Percentiles rank a stretch among this genome's conserved stretches.
These are phyloP conservation scores for Neurospora terricola DNA, from an alignment of 495 filamentous ascomycete genomes.

Conservation along the genomic window DNA sequence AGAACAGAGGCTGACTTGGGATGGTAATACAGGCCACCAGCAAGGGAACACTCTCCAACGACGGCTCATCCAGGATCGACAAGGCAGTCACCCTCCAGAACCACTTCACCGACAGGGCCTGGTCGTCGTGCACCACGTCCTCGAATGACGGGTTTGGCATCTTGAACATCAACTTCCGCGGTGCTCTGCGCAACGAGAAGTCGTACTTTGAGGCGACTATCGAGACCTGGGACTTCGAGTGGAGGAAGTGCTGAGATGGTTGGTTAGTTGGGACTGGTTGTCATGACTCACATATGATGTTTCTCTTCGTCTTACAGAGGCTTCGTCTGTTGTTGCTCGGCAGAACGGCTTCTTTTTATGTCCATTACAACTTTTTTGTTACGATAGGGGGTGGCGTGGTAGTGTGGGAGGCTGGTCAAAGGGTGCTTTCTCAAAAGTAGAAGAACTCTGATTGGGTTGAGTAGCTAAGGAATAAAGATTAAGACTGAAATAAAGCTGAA, in stretches of 20 bases:
- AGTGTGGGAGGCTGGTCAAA: background rate
- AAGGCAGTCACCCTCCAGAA: slow-evolving; percentile 21
- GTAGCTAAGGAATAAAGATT: background rate
- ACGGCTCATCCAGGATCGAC: slow-evolving; percentile 15
- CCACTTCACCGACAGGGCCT: slow-evolving; percentile 21
- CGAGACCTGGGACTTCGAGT: slow-evolving; percentile 34
- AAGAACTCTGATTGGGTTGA: background rate
- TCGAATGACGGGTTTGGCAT: slow-evolving; percentile 23
- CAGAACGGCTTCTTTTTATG: background rate
- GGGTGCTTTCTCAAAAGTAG: background rate
- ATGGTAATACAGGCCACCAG: slow-evolving; percentile 11
- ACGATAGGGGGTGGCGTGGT: background rate
- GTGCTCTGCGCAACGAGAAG: slow-evolving; percentile 25
- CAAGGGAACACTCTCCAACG: slow-evolving; percentile 17
- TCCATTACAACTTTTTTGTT: background rate
- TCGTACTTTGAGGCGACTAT: slow-evolving; percentile 29
- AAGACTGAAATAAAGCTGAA: background rate
- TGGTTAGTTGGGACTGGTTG: too few relatives aligned
- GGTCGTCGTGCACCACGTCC: slow-evolving; percentile 29
- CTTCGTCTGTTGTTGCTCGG: background rate
- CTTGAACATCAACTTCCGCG: slow-evolving; percentile 38
- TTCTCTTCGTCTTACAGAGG: background rate
- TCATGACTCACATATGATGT: background rate
- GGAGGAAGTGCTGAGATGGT: slow-evolving; percentile 29
- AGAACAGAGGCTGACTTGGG: background rate